Conservation (phyloP, 306 rosid species). For the Fragaria vesca region DNA sequence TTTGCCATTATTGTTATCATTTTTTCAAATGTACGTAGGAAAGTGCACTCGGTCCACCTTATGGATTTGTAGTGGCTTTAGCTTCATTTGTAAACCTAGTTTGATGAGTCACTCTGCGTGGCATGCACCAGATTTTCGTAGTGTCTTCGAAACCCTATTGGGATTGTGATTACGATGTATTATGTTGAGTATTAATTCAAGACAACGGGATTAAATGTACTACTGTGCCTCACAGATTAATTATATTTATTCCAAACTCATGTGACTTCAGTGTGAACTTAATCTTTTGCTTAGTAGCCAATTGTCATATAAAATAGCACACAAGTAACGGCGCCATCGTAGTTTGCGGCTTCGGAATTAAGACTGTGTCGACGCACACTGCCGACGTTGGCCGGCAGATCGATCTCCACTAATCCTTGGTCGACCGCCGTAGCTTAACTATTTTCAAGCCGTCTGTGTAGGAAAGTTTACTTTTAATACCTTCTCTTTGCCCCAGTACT, state of each 20-base stretch:
- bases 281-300: slow-evolving; percentile 18
- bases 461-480: slow-evolving; percentile 24
- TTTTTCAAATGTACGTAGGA: slow-evolving; percentile 13
- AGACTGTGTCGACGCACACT: slow-evolving; percentile 14
- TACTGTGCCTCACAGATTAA: neutral
- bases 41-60: slow-evolving; percentile 44
- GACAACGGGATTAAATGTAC: slow-evolving; percentile 6
- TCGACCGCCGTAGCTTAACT: slow-evolving; percentile 11
- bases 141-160: slow-evolving; percentile 11
- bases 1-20: neutral
- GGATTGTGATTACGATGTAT: slow-evolving; percentile 5
- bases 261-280: slow-evolving; percentile 28
- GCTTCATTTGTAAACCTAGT: slow-evolving; percentile 25
- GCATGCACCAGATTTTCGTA: slow-evolving; percentile 17
- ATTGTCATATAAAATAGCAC: neutral
- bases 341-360: slow-evolving; percentile 31
- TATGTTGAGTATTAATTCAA: neutral
- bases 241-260: neutral
- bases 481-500: neutral
- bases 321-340: slow-evolving; percentile 38
- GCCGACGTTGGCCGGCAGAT: slow-evolving; percentile 40
- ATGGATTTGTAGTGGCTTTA: slow-evolving; percentile 27
- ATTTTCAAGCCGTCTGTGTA: slow-evolving; percentile 27
- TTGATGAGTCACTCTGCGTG: slow-evolving; percentile 11
- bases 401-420: slow-evolving; percentile 24